These are phyloP conservation scores for Hylodesmum podocarpum DNA, from an alignment of 306 rosid species.

Conservation along the genomic window DNA sequence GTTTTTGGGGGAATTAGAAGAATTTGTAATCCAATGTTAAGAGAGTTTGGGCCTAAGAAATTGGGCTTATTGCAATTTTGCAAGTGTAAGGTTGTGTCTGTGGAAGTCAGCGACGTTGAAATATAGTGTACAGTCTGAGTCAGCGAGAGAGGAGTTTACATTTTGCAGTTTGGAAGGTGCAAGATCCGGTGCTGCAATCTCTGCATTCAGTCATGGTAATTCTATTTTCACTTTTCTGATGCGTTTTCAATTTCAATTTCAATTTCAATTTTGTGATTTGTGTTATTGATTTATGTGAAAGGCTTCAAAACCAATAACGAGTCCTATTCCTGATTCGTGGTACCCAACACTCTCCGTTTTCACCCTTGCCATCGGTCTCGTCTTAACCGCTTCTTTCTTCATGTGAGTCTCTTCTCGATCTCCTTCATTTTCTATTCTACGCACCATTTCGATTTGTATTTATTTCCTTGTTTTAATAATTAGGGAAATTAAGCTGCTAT, in stretches of 20 bases:
- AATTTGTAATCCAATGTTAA: no score
- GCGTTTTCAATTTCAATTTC: background rate
- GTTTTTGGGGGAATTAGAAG: no score
- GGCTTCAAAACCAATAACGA: slow-evolving; percentile 85
- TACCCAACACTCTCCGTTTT: slow-evolving; percentile 83
- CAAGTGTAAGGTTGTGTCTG: background rate
- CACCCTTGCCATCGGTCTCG: slow-evolving; percentile 78
- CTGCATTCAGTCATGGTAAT: slow-evolving; percentile 35
- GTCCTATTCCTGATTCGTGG: slow-evolving; percentile 84
- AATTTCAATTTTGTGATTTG: slow-evolving; percentile 4
- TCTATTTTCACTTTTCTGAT: background rate
- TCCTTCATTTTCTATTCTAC: background rate
- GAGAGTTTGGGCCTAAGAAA: background rate
- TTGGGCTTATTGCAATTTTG: slow-evolving; percentile 12
- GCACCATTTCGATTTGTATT: background rate
- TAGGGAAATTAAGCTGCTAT: slow-evolving; percentile 8
- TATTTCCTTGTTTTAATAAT: background rate
- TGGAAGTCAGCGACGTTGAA: background rate
- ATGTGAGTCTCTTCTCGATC: slow-evolving; percentile 58
- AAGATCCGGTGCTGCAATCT: slow-evolving; percentile 27
- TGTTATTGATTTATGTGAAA: background rate
- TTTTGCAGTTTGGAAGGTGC: background rate
- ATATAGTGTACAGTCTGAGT: background rate
- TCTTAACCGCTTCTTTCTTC: slow-evolving; percentile 90
- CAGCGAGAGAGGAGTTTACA: slow-evolving; percentile 1